A percentile compares a stretch with the other conserved stretches of the same genome.
These are phyloP conservation scores for Rubroboletus pulcherrimus DNA, from an alignment of 768 basidiomycete species.

Conservation along the genomic window DNA sequence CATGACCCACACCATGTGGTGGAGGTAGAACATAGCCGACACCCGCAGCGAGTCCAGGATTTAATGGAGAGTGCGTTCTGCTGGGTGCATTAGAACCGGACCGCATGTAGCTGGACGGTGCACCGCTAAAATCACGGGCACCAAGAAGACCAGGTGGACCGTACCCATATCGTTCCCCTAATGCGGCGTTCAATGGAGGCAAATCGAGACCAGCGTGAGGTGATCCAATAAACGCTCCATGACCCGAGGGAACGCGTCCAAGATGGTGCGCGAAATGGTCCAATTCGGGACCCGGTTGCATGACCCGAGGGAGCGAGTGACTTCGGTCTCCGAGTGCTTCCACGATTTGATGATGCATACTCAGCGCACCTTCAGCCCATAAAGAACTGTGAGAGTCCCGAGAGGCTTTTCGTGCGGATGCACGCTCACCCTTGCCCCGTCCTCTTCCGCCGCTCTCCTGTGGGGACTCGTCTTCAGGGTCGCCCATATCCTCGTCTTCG, in stretches of 20 bases:
- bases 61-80: constrained; percentile 68
- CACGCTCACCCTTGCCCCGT: constrained; percentile 37
- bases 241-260: constrained; percentile 33
- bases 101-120: constrained; percentile 56
- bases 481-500: constrained; percentile 51
- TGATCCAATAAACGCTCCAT: constrained; percentile 34
- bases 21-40: constrained; percentile 42
- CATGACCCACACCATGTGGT: constrained; percentile 34
- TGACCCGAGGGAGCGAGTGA: constrained; percentile 31
- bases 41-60: constrained; percentile 41
- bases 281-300: constrained; percentile 29
- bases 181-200: constrained; percentile 51
- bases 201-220: constrained; percentile 55
- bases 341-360: constrained; percentile 34
- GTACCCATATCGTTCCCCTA: constrained; percentile 38
- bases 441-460: constrained; percentile 29
- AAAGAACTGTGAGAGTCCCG: constrained; percentile 33
- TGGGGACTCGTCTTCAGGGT: constrained; percentile 33
- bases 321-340: constrained; percentile 34
- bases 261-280: constrained; percentile 35
- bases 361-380: constrained; percentile 33
- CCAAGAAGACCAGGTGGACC: constrained; percentile 32
- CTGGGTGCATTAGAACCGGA: constrained; percentile 66
- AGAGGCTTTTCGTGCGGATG: constrained; percentile 34
- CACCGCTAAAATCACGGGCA: constrained; percentile 34